Evolutionary conservation across 495 filamentous ascomycete genomes (phyloP), one percentile per base, ranked within the genome.

Genomic region (Aspergillus carlsbadensis): DNA sequence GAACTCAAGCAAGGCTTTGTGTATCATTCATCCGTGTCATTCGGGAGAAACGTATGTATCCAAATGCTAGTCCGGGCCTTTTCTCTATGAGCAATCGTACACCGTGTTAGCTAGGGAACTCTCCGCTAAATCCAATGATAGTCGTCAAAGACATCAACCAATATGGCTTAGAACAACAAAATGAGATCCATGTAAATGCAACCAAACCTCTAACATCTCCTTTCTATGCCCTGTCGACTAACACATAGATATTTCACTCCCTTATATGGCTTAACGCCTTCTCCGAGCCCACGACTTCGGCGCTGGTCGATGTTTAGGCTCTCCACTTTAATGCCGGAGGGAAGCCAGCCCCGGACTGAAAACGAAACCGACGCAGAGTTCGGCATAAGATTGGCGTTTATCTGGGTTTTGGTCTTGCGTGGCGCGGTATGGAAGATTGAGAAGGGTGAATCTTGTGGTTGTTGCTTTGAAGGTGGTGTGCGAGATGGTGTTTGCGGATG

Each of bases 191-290:
- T 18, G 34, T 50, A 50, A 39, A 50, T 50, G 47, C 47, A 50
- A 50, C 34, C 10, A 39, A 37, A 39, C 34, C 20, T 20, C 36
- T 39, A 78, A 52, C 71, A 76, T 48, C 76, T 66, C 20, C 75
- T 62, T 72, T 98, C 94, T 37, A 99, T 80, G 3, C 95, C 95
- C 40, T 83, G 84, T 59, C 83, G 85, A 71, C 91, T 96, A 26
- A 94, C 84, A 60, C 91, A 96, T 54, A 98, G 68, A 71, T 99
- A 99, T 73, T 98, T 99, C 43, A 98, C 94, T 11, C 94, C 95
- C 76, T 98, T 99, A 70, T 96, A 99, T 37, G 95, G 94, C 70
- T 90, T 92, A 40, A 98, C 83, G 10, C 87, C 84, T 61, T 96
- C 90, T 0, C 91, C 92, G 10, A 99, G 58, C 3, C 94, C 94